Evolutionary conservation across 768 basidiomycete genomes (phyloP).

Genomic region (Pleurotus giganteus): DNA sequence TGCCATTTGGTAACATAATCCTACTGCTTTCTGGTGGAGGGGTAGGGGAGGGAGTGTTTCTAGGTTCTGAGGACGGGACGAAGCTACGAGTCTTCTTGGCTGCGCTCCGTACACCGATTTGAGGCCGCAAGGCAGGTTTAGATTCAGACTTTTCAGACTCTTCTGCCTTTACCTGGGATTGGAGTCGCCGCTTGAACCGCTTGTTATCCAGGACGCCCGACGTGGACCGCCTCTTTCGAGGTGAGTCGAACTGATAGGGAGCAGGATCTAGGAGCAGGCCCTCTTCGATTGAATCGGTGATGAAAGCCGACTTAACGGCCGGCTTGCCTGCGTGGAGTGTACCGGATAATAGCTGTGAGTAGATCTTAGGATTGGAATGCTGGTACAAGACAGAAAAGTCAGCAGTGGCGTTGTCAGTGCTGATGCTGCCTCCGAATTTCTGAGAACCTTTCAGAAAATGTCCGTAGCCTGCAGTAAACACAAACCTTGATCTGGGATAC

Average conservation of each 20-base stretch:
- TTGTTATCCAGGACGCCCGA: not conserved
- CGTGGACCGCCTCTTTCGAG: constrained; percentile 10
- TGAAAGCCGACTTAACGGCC: constrained; percentile 52
- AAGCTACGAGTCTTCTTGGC: not conserved
- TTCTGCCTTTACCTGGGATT: not conserved
- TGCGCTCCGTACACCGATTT: constrained; percentile 1
- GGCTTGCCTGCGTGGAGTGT: constrained; percentile 35
- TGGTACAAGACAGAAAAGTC: constrained; percentile 60
- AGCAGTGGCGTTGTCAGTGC: constrained; percentile 48
- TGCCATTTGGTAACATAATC: constrained; percentile 21
- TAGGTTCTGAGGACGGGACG: not conserved
- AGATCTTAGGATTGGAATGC: constrained; percentile 41
- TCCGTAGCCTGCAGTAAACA: not conserved
- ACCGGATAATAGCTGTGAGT: constrained; percentile 39
- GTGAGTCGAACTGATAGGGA: constrained; percentile 40
- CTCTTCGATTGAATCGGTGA: constrained; percentile 48
- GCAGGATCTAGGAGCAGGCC: constrained; percentile 41
- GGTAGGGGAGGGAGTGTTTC: constrained; percentile 35
- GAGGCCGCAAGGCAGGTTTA: not conserved
- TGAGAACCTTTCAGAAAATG: constrained; percentile 22
- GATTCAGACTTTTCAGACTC: not conserved
- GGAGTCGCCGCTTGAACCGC: not conserved
- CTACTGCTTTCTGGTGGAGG: constrained; percentile 41
- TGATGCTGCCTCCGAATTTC: constrained; percentile 68
- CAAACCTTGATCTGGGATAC: constrained; percentile 62